Evolutionary conservation across 1,284 basidiomycete genomes (phyloP), one percentile per base, ranked within the genome.

Genomic region (Moesziomyces sp.): DNA sequence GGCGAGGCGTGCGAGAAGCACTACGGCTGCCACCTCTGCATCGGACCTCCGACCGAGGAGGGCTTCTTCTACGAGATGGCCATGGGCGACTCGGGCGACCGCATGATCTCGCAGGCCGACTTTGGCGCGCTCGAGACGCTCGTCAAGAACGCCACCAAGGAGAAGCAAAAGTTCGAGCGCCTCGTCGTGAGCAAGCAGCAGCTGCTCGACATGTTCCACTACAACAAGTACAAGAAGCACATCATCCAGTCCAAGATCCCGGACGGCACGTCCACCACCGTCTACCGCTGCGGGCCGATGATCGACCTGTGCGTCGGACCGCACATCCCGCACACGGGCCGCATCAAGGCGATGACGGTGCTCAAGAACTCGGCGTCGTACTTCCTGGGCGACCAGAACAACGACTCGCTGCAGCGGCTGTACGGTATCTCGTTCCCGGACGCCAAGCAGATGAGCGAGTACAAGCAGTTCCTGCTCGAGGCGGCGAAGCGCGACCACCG

Each of bases 11-110:
- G 94, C 46, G 97, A 99, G 85, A 89, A 93, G 65, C 94, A 97
- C 85, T 97, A 98, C 84, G 96, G 96, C 46, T 97, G 95, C 85
- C 94, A 97, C 86, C 88, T 99, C 19, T 97, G 96, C 84, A 91
- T 98, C 77, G 97, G 97, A 16, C 97, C 97, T 21, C 97, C 97
- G 21, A 95, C 94, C 3, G 94, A 97, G 46, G 96, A 99, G 30
- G 97, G 97, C 16, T 99, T 99, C 89, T 99, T 97, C 89, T 99
- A 99, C 85, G 97, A 99, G 85, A 99, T 99, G 97, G 82, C 77
- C 40, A 84, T 84, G 82, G 82, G 82, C 46, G 76, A 80, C 42
- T 82, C 80, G 45, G 75, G 67, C 28, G 82, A 82, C 23, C 78
- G 81, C 43, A 72, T 74, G 49, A 73, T 72, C 59, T 56, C 65